Evolutionary conservation across 169 alveolate genomes (phyloP).

Genomic region (Cryptosporidium sp.): DNA sequence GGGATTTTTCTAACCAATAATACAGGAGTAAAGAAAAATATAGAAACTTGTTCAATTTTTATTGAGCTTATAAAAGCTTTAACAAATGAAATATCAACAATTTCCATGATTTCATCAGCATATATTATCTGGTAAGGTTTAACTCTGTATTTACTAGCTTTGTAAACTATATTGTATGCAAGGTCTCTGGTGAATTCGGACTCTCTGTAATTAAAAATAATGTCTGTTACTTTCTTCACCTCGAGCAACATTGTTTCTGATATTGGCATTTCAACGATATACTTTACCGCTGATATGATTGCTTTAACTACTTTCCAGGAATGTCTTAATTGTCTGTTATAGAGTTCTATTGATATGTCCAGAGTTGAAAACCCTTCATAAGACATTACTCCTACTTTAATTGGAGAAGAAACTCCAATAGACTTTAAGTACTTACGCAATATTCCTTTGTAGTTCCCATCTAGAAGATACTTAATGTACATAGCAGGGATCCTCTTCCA

Average conservation of each 20-base stretch:
- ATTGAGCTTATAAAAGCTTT: constrained; percentile 35
- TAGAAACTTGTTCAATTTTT: constrained; percentile 4
- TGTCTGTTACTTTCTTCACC: constrained; percentile 6
- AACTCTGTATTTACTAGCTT: constrained; percentile 21
- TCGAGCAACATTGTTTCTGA: neutral
- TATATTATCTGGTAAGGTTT: constrained; percentile 37
- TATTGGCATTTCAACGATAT: constrained; percentile 15
- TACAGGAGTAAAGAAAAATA: constrained; percentile 28
- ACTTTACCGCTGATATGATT: constrained; percentile 12
- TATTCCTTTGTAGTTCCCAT: constrained; percentile 21
- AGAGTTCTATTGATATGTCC: constrained; percentile 36
- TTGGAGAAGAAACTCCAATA: neutral
- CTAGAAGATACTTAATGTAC: constrained; percentile 40
- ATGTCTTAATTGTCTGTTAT: constrained; percentile 6
- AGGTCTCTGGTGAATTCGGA: constrained; percentile 42
- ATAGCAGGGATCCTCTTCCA: constrained; percentile 35
- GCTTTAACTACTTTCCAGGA: constrained; percentile 46
- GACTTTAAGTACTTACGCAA: constrained; percentile 21
- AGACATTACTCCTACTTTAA: constrained; percentile 7
- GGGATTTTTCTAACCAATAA: neutral
- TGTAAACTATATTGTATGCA: constrained; percentile 51
- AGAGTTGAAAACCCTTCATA: constrained; percentile 39
- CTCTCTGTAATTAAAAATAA: constrained; percentile 53
- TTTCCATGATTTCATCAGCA: constrained; percentile 37
- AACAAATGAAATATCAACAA: constrained; percentile 12